These are phyloP conservation scores for Acorus calamus DNA, from an alignment of 106 monocot genomes.

Conservation along the genomic window DNA sequence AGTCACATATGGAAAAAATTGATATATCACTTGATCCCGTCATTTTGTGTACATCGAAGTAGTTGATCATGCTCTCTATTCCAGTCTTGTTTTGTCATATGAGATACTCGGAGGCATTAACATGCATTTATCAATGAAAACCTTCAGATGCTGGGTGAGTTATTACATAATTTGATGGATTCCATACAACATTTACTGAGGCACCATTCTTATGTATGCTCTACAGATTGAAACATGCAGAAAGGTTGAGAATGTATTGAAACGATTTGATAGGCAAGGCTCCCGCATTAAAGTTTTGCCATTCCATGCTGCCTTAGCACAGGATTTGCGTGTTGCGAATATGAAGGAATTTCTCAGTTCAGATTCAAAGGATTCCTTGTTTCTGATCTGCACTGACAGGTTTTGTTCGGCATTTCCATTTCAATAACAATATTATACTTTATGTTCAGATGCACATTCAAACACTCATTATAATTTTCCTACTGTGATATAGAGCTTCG, in stretches of 20 bases:
- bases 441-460: not conserved
- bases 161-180: too few species aligned
- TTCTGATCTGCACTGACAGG: constrained; percentile 95
- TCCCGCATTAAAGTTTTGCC: constrained; percentile 51
- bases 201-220: too few species aligned
- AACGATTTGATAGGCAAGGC: constrained; percentile 64
- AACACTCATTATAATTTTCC: not conserved
- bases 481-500: constrained; percentile 52
- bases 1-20: too few species aligned
- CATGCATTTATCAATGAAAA: too few species aligned
- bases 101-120: too few species aligned
- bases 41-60: too few species aligned
- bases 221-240: constrained; percentile 94
- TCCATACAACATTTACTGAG: too few species aligned
- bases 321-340: constrained; percentile 60
- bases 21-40: too few species aligned
- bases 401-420: constrained; percentile 10
- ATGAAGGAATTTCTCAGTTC: constrained; percentile 74
- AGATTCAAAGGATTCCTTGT: constrained; percentile 45
- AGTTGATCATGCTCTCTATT: too few species aligned
- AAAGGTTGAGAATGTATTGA: constrained; percentile 86
- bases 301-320: constrained; percentile 83
- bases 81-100: too few species aligned
- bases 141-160: too few species aligned
- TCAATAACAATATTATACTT: not conserved